Conservation (phyloP, 192 early-diverging fungal species). For the Chytriomyces sp. region DNA sequence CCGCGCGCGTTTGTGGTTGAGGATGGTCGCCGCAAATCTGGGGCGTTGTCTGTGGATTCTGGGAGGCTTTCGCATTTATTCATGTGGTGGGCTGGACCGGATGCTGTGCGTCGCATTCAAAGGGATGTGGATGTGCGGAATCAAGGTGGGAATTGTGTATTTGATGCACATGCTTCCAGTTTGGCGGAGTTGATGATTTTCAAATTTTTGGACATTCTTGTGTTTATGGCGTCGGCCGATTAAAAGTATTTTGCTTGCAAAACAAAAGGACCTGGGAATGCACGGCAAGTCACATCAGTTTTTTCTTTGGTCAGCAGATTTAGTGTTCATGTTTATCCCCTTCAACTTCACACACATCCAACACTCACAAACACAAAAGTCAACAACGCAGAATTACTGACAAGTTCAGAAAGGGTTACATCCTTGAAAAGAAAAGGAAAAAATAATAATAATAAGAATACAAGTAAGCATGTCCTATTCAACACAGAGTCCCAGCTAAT, state of each 20-base stretch:
- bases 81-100: not conserved
- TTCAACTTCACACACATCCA: too few species aligned
- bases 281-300: too few species aligned
- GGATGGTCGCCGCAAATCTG: not conserved
- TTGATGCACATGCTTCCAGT: not conserved
- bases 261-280: too few species aligned
- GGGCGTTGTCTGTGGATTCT: not conserved
- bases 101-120: not conserved
- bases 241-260: too few species aligned
- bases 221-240: not conserved
- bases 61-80: not conserved
- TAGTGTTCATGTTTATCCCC: too few species aligned
- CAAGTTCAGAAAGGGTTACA: too few species aligned
- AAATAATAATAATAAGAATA: not conserved
- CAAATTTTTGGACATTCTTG: not conserved
- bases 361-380: too few species aligned
- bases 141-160: not conserved
- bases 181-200: constrained; percentile 6
- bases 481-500: too few species aligned
- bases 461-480: too few species aligned
- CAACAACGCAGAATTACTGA: too few species aligned
- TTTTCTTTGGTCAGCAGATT: too few species aligned
- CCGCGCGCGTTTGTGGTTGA: not conserved
- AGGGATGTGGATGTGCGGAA: not conserved
- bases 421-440: constrained; percentile 5